Base-by-base conservation (phyloP, 306 rosid species). In the Ammopiptanthus mongolicus region DNA sequence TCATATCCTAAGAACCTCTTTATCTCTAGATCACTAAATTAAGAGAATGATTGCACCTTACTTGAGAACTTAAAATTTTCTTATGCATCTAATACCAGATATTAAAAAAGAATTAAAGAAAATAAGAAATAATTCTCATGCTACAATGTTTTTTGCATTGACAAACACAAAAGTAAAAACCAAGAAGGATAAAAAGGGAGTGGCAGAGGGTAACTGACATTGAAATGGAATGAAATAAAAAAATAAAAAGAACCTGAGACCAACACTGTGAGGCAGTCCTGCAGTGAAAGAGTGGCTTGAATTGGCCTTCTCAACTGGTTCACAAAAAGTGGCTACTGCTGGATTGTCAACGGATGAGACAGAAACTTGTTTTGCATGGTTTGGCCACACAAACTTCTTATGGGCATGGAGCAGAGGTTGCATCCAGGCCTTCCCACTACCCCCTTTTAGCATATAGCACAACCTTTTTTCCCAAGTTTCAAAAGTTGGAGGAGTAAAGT, bases 231-330 rank as follows among this genome's bases (percentile, higher is more conserved):
- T 23, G n/a, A n/a, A n/a, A n/a, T n/a, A n/a, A 21, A 42, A 55
- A 65, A 47, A 65, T 13, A 36, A 71, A 75, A 41, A 10, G 77
- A 33, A 95, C 97, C 99, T 89, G 71, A 95, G 97, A 33, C 98
- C 99, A 47, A 95, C 88, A 59, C 87, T 90, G 72, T 92, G 96
- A 80, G 97, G 97, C 50, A 95, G 85, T 69, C 99, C 97, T 46
- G 88, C 97, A 21, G 97, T 95, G 77, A 90, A 95, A 65, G 99
- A 95, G 80, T 92, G 99, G 80, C 96, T 95, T 70, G 97, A 95
- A 90, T 95, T 95, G 72, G 89, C 89, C 86, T 95, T 95, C 89
- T 95, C 99, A 33, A 95, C 99, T 8, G 99, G 97, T 79, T 95
- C 99, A 65, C 97, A 92, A 39, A 95, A 92, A 25, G 98, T 95